A percentile compares a stretch with the other conserved stretches of the same genome.
phyloP scores from a whole-genome alignment of 495 filamentous ascomycete genomes.

The Penicillium chermesinum region DNA sequence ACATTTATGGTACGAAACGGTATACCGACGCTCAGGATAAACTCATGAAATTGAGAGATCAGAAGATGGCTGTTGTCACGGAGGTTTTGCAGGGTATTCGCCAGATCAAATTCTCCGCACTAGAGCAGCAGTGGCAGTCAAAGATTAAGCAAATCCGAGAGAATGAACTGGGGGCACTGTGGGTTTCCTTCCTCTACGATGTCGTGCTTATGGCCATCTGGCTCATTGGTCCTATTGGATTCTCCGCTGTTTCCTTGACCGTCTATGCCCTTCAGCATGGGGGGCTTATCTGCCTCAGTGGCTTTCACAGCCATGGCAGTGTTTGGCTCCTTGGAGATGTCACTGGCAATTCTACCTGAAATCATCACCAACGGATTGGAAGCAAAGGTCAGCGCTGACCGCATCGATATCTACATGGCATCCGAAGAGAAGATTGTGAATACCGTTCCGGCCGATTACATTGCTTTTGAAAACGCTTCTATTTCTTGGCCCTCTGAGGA shows the following conservation, averaged over 20 bases:
- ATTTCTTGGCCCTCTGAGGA: slow-evolving; percentile 67
- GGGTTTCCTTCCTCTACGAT: slow-evolving; percentile 61
- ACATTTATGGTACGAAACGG: slow-evolving; percentile 60
- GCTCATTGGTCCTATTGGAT: slow-evolving; percentile 68
- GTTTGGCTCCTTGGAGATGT: slow-evolving; percentile 66
- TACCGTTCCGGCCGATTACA: slow-evolving; percentile 47
- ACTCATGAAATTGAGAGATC: slow-evolving; percentile 75
- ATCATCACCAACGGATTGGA: slow-evolving; percentile 64
- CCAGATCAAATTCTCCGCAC: slow-evolving; percentile 82
- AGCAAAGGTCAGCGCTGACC: slow-evolving; percentile 65
- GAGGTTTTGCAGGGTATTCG: slow-evolving; percentile 80
- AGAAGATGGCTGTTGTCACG: slow-evolving; percentile 71
- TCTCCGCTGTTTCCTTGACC: slow-evolving; percentile 66
- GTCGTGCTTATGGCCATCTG: slow-evolving; percentile 54
- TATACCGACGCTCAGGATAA: slow-evolving; percentile 63
- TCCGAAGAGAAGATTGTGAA: slow-evolving; percentile 60
- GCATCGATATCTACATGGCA: slow-evolving; percentile 67
- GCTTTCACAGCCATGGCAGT: slow-evolving; percentile 78
- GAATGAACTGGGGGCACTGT: slow-evolving; percentile 60
- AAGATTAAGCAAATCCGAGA: slow-evolving; percentile 62
- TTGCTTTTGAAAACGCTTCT: slow-evolving; percentile 63
- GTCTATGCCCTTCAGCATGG: slow-evolving; percentile 62
- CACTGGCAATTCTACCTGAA: slow-evolving; percentile 66
- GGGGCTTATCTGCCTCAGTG: slow-evolving; percentile 61
- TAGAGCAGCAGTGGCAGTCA: slow-evolving; percentile 76